Evolutionary conservation across 2,329 filamentous ascomycete genomes (phyloP).

Genomic region (Penicillium sp.): DNA sequence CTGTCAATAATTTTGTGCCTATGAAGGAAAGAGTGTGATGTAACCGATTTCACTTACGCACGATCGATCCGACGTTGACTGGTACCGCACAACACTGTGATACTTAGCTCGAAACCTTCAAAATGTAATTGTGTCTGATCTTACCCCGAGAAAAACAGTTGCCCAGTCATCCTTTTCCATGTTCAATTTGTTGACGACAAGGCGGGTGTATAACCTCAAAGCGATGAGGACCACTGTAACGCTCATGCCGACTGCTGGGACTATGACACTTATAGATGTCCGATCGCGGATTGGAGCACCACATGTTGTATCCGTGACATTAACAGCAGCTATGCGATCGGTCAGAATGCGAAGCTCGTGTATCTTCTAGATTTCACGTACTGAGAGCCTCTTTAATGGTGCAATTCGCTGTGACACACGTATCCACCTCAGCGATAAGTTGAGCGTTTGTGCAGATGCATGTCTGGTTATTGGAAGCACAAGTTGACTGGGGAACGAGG

Average conservation of each 20-base stretch:
- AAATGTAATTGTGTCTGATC: background rate
- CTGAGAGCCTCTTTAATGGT: background rate
- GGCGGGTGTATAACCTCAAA: conserved; percentile 6
- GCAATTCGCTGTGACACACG: background rate
- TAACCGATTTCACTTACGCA: background rate
- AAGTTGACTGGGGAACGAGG: conserved; percentile 2
- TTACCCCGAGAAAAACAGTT: conserved; percentile 4
- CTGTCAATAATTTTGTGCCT: background rate
- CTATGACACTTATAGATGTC: conserved; percentile 1
- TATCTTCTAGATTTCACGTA: background rate
- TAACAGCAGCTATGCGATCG: background rate
- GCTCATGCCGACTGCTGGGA: conserved; percentile 1
- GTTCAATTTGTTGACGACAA: conserved; percentile 1
- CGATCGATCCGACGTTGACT: background rate
- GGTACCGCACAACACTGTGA: background rate
- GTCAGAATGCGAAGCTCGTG: background rate
- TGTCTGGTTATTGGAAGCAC: conserved; percentile 3
- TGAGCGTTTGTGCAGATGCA: conserved; percentile 5
- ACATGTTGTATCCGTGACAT: conserved; percentile 5
- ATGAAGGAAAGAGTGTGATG: background rate
- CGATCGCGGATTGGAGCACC: background rate
- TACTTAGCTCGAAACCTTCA: background rate
- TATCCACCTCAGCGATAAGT: background rate
- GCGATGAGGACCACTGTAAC: background rate
- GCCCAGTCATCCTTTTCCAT: conserved; percentile 3